These are phyloP conservation scores for Mycena filopes DNA, from an alignment of 768 basidiomycete species.

Conservation along the genomic window DNA sequence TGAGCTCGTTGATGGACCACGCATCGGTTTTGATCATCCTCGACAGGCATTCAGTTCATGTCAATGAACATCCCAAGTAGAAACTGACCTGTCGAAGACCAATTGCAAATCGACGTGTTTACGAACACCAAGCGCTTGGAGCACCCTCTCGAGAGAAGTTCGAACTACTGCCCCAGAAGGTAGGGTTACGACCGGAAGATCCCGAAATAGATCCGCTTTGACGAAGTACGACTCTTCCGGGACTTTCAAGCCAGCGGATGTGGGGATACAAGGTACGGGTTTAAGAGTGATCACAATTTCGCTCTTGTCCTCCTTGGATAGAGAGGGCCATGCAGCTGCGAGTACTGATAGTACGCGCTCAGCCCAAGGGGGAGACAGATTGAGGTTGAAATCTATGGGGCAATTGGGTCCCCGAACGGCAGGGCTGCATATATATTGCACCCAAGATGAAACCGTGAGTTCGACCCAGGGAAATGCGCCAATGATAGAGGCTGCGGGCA, in stretches of 20 bases:
- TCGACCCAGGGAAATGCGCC: constrained; percentile 82
- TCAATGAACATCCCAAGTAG: background rate
- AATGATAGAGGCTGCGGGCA: constrained; percentile 61
- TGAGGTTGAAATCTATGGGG: constrained; percentile 66
- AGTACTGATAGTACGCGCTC: constrained; percentile 80
- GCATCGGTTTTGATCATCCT: constrained; percentile 92
- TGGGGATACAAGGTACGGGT: constrained; percentile 73
- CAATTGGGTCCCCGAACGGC: constrained; percentile 49
- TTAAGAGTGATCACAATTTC: constrained; percentile 61
- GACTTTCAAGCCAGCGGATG: constrained; percentile 74
- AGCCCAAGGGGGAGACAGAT: constrained; percentile 74
- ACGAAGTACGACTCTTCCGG: constrained; percentile 86
- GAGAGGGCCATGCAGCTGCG: constrained; percentile 76
- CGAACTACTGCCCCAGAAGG: constrained; percentile 73
- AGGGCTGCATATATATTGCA: constrained; percentile 68
- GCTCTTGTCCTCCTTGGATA: constrained; percentile 59
- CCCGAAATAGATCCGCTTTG: constrained; percentile 88
- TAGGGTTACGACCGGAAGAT: constrained; percentile 82
- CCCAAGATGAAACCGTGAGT: constrained; percentile 80
- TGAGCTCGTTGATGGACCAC: constrained; percentile 88
- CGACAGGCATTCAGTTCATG: constrained; percentile 9
- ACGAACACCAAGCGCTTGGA: constrained; percentile 82
- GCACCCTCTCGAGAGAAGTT: constrained; percentile 75
- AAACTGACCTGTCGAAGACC: constrained; percentile 82
- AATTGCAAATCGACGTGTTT: constrained; percentile 94